Evolutionary conservation across 805 yeast species (phyloP), one percentile per base, ranked within the genome.

Genomic region (Suhomyces tanzawaensis): DNA sequence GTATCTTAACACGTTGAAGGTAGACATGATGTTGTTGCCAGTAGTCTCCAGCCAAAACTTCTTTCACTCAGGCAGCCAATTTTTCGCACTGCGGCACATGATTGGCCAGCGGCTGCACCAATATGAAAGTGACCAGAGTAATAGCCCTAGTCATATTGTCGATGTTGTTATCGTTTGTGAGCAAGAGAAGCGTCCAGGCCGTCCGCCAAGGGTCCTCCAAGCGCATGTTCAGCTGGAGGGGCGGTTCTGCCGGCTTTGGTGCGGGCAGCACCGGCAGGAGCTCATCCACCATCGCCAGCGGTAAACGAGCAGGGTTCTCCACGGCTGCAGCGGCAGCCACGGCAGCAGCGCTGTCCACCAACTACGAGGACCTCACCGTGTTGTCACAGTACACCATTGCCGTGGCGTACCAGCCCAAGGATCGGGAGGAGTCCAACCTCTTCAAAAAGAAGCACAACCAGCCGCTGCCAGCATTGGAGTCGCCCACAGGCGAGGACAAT

Each of bases 1-100:
- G 82, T 93, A 91, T 82, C 98, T 87, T 60, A 90, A 78, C 58
- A 90, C 89, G 84, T 85, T 69, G 54, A 69, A 64, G 32, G 56
- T 49, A 36, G 70, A 63, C 69, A 64, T 64, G 32, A n/a, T 21
- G 24, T 21, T 7, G 24, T 21, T 7, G 24, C 11, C 7, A 21
- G 9, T 7, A 21, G 24, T 21, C n/a, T n/a, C 6, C 31, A 51
- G 9, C 30, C 38, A 45, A 30, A 36, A 29, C 29, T 19, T 36
- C 30, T 7, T 21, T 7, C 24, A 21, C 24, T 11, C 11, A 21
- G 7, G 7, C 7, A 21, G 27, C 26, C 16, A 24, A 33, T 25
- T 33, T 33, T 33, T 33, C 36, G 14, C 26, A 29, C 36, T 23
- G 21, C 16, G 33, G 33, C 16, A 4, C 14, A 17, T 31, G 32